These are phyloP conservation scores for Ceratobasidium sp. DNA, from an alignment of 1,284 basidiomycete species.

Conservation along the genomic window DNA sequence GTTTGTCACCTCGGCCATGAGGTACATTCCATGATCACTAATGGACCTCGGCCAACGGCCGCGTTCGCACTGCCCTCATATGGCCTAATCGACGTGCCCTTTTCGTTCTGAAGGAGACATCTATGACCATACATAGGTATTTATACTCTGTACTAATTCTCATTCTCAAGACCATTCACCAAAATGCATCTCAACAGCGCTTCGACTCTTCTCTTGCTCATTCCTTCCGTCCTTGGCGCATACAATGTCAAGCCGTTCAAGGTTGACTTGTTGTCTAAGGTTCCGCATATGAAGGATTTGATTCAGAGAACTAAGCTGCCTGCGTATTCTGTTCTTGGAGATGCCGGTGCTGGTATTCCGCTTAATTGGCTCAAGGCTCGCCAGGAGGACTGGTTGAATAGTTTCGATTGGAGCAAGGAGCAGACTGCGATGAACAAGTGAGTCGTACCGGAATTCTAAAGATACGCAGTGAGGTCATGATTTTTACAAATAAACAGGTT, in stretches of 20 bases:
- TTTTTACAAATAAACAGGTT: background rate
- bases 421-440: slow-evolving; percentile 8
- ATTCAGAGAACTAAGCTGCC: slow-evolving; percentile 29
- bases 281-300: background rate
- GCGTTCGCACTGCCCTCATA: background rate
- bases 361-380: slow-evolving; percentile 14
- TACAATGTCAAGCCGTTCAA: background rate
- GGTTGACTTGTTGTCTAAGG: background rate
- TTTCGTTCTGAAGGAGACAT: too few species aligned
- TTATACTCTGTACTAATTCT: background rate
- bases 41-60: background rate
- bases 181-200: background rate
- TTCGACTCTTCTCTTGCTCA: background rate
- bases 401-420: slow-evolving; percentile 11
- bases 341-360: background rate
- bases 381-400: slow-evolving; percentile 3
- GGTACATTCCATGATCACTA: background rate
- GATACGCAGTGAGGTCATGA: too few species aligned
- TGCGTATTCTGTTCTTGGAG: slow-evolving; percentile 38
- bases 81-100: too few species aligned
- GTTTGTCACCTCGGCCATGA: background rate
- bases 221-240: background rate
- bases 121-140: background rate
- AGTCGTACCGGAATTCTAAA: too few species aligned
- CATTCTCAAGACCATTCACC: background rate